Evolutionary conservation across 148 eudicot species (phyloP), one percentile per base, ranked within the genome.

Genomic region (Chenopodium album): DNA sequence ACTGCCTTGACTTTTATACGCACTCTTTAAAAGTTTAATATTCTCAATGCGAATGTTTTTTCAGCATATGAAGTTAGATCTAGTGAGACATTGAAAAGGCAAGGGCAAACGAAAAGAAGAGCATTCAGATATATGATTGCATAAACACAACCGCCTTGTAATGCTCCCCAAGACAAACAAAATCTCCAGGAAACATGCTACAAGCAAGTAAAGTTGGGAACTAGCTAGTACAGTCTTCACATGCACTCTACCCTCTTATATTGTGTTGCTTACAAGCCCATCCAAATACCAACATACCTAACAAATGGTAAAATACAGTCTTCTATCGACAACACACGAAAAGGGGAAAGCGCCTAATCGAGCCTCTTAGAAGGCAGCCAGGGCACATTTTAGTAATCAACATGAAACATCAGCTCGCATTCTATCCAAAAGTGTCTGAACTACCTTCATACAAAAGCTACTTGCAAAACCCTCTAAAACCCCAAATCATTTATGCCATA

Each of bases 401-500:
- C 31, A 79, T 22, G 81, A 72, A 74, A n/a, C 37, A 16, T 50
- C 13, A 41, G 19, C 22, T 44, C 20, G n/a, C 68, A 1, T 62
- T 34, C 34, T 34, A 73, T 4, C 7, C 71, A 67, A 23, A 22
- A 9, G 7, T 56, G 1, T 32, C 74, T 1, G 11, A 73, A 73
- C 14, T 9, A 69, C 11, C 29, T 44, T 2, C 19, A 16, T 19
- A 26, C 60, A 44, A 63, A 71, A 17, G 62, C 67, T 72, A 71
- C 31, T 66, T 46, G 7, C 62, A 74, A 50, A 64, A 23, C 64
- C 8, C 16, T 23, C 52, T 10, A 66, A 19, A 9, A 54, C 37
- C 50, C 14, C 44, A 83, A 67, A 56, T 78, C 67, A 78, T 32
- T 79, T 75, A 67, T 56, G 67, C 14, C 52, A 41, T 6, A 41